These are phyloP conservation scores for Amanita inopinata DNA, from an alignment of 768 basidiomycete genomes.

Conservation along the genomic window DNA sequence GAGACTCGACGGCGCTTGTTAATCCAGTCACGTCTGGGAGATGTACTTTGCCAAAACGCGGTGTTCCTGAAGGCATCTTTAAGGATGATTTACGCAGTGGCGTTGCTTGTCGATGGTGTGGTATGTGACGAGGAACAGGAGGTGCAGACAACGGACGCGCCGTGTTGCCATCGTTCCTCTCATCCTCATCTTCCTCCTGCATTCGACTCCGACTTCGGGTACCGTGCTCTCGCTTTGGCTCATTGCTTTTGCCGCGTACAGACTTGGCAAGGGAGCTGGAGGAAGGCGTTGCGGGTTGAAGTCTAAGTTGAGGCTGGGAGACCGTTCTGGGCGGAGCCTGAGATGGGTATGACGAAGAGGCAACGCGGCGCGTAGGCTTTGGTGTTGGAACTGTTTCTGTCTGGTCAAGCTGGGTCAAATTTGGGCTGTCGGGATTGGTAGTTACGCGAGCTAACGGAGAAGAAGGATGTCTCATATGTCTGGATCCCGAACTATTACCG, in stretches of 20 bases:
- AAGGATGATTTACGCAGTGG: slow-evolving; percentile 14
- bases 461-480: slow-evolving; percentile 4
- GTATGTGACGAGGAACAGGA: slow-evolving; percentile 5
- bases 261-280: slow-evolving; percentile 23
- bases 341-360: slow-evolving; percentile 6
- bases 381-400: slow-evolving; percentile 15
- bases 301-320: slow-evolving; percentile 38
- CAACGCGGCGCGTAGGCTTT: slow-evolving; percentile 10
- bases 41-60: slow-evolving; percentile 30
- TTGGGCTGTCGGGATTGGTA: not conserved
- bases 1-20: slow-evolving; percentile 69
- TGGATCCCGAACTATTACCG: not conserved
- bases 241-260: not conserved
- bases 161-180: not conserved
- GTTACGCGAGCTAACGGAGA: slow-evolving; percentile 9
- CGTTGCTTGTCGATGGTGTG: slow-evolving; percentile 12
- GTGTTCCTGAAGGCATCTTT: slow-evolving; percentile 20
- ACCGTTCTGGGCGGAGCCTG: slow-evolving; percentile 23
- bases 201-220: not conserved
- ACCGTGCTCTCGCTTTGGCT: slow-evolving; percentile 2
- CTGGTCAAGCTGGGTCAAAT: not conserved
- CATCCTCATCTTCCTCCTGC: not conserved
- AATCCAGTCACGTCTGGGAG: slow-evolving; percentile 81
- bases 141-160: not conserved
- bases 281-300: slow-evolving; percentile 57